Percentiles rank a stretch among this genome's conserved stretches.
These are phyloP conservation scores for Haplosporangium gracile DNA, from an alignment of 192 early-diverging fungal genomes.

Conservation along the genomic window DNA sequence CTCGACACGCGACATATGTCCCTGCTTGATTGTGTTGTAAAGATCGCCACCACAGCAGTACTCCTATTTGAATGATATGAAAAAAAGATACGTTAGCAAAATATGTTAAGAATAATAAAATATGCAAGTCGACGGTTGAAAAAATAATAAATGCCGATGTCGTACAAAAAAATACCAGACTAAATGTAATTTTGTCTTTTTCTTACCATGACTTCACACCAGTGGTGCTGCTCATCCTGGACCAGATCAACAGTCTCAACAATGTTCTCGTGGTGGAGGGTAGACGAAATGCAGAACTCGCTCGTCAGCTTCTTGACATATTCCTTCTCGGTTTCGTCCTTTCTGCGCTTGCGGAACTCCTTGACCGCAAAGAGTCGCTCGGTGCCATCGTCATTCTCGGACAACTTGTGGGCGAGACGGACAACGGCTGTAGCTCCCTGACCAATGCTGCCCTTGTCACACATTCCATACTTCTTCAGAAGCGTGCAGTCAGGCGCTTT, in stretches of 20 bases:
- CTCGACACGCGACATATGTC: constrained; percentile 82
- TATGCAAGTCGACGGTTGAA: neutral
- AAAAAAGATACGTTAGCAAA: neutral
- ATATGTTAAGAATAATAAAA: too few species aligned
- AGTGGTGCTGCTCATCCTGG: constrained; percentile 87
- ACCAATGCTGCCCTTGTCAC: constrained; percentile 83
- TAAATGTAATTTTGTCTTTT: neutral
- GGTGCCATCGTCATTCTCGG: constrained; percentile 62
- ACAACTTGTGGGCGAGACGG: constrained; percentile 83
- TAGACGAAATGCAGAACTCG: constrained; percentile 96
- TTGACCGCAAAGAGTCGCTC: constrained; percentile 90
- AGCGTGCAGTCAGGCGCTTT: constrained; percentile 56
- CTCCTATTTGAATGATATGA: constrained; percentile 58
- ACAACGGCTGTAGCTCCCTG: constrained; percentile 95
- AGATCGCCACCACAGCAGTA: constrained; percentile 96
- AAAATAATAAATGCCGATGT: neutral
- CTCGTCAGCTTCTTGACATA: constrained; percentile 95
- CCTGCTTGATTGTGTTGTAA: constrained; percentile 81
- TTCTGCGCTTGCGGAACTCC: constrained; percentile 90
- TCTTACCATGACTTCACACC: constrained; percentile 83
- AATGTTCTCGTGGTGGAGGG: constrained; percentile 90
- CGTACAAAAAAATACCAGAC: neutral
- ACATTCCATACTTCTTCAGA: constrained; percentile 87
- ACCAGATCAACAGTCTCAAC: constrained; percentile 97
- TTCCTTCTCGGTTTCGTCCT: constrained; percentile 91